Percentiles rank a stretch among this genome's conserved stretches.
phyloP scores from a whole-genome alignment of 495 filamentous ascomycete genomes.

The Amorphotheca resinae region DNA sequence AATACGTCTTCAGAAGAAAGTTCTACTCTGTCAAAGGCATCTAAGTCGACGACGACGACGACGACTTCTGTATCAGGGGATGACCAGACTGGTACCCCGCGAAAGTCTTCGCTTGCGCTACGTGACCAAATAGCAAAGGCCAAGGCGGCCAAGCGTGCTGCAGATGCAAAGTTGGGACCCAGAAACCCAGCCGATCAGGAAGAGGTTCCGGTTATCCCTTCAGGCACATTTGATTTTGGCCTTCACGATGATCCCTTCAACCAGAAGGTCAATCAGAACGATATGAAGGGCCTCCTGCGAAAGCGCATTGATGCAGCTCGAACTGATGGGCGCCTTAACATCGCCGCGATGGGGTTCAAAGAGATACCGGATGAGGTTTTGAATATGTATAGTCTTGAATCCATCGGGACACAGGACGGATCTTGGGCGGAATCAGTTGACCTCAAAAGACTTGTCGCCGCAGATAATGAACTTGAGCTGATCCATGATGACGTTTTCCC shows the following conservation, averaged over 20 bases:
- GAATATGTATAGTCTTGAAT: constrained; percentile 75
- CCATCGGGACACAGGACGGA: constrained; percentile 35
- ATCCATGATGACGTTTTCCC: constrained; percentile 67
- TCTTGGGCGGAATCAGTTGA: constrained; percentile 93
- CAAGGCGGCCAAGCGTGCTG: constrained; percentile 66
- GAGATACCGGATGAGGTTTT: constrained; percentile 75
- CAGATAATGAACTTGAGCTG: constrained; percentile 77
- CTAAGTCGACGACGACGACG: constrained; percentile 24
- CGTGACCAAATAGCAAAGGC: constrained; percentile 90
- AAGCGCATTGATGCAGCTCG: constrained; percentile 67
- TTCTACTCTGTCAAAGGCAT: constrained; percentile 24
- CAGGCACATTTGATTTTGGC: constrained; percentile 42
- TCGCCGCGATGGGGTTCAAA: constrained; percentile 70
- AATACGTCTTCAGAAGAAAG: constrained; percentile 36
- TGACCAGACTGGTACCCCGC: constrained; percentile 18
- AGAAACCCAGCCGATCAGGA: constrained; percentile 24
- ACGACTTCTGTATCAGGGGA: constrained; percentile 12
- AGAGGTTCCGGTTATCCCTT: constrained; percentile 32
- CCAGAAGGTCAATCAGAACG: constrained; percentile 45
- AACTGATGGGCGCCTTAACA: constrained; percentile 74
- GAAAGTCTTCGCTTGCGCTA: constrained; percentile 66
- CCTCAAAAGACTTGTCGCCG: constrained; percentile 74
- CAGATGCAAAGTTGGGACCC: constrained; percentile 28
- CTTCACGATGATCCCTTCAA: constrained; percentile 53
- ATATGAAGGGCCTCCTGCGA: constrained; percentile 50